Evolutionary conservation across 2,329 filamentous ascomycete genomes (phyloP).

Genomic region (Epichloe typhina): DNA sequence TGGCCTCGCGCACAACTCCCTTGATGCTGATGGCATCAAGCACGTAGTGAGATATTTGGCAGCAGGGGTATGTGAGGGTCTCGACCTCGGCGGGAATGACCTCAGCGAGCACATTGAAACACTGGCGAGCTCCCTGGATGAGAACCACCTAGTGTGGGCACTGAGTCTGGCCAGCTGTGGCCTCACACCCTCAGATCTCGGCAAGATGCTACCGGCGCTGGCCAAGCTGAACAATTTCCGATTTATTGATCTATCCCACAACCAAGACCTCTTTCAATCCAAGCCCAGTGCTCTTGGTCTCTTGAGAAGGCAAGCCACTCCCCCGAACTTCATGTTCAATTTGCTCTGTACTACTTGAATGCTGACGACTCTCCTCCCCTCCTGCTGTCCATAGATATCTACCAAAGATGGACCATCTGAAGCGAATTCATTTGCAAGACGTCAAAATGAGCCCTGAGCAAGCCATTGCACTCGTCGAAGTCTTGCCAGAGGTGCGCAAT

Average conservation of each 20-base stretch:
- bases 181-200: conserved; percentile 58
- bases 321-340: neutral
- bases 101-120: conserved; percentile 40
- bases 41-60: conserved; percentile 67
- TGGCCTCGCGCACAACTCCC: conserved; percentile 68
- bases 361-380: neutral
- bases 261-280: conserved; percentile 62
- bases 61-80: conserved; percentile 66
- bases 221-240: conserved; percentile 58
- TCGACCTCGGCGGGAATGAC: conserved; percentile 83
- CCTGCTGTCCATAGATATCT: conserved; percentile 2
- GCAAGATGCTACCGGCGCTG: conserved; percentile 61
- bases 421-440: conserved; percentile 75
- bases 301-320: conserved; percentile 50
- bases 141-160: conserved; percentile 55
- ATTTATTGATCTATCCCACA: conserved; percentile 88
- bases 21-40: conserved; percentile 59
- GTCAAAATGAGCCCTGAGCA: conserved; percentile 77
- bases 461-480: conserved; percentile 79
- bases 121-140: conserved; percentile 38
- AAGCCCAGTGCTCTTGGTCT: conserved; percentile 61
- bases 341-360: neutral
- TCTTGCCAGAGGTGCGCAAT: conserved; percentile 68
- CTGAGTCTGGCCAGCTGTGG: conserved; percentile 80
- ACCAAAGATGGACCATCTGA: conserved; percentile 63